Base-by-base conservation (phyloP, 2,329 filamentous ascomycete species). In the Cordyceps javanica region DNA sequence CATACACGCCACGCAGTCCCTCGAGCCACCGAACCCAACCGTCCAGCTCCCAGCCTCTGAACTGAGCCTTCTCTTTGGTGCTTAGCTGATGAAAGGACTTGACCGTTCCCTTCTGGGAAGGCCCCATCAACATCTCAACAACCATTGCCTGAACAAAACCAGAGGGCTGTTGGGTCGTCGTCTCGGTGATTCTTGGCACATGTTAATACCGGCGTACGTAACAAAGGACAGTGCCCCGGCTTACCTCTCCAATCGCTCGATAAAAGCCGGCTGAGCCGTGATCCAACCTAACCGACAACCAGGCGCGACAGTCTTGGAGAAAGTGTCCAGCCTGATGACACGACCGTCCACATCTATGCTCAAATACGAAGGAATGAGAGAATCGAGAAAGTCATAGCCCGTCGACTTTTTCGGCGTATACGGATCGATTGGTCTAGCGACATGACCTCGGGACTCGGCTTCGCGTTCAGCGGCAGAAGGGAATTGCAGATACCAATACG, bases 401-500 rank as follows among this genome's bases (percentile, higher is more conserved):
- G 85, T 77, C 3, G 76, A 70, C 54, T 72, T 74, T 23, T 63
- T 64, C 14, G 68, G 70, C 30, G 60, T n/a, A 9, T 34, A 14
- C 16, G 65, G 60, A 61, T 64, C 36, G 60, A 69, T 66, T 65
- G 56, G 73, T 67, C 59, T 65, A 9, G 51, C 16, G 60, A 59
- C 65, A 48, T 69, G 69, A 54, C 70, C 69, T 39, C 78, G 71
- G 19, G 79, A 76, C 66, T 78, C 76, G 64, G 82, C 76, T 67
- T 83, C 75, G 49, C 73, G 72, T 26, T 68, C 48, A 55, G 76
- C 81, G 0, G 89, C 86, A 0, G 89, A 89, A 0, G 91, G 90
- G 71, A 84, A 97, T 70, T 97, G 93, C 9, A 97, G 79, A 70
- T 94, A 93, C 90, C 91, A 97, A 75, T 97, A 97, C 6, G 93